These are phyloP conservation scores for Mrakia frigida DNA, from an alignment of 768 basidiomycete species.

Conservation along the genomic window DNA sequence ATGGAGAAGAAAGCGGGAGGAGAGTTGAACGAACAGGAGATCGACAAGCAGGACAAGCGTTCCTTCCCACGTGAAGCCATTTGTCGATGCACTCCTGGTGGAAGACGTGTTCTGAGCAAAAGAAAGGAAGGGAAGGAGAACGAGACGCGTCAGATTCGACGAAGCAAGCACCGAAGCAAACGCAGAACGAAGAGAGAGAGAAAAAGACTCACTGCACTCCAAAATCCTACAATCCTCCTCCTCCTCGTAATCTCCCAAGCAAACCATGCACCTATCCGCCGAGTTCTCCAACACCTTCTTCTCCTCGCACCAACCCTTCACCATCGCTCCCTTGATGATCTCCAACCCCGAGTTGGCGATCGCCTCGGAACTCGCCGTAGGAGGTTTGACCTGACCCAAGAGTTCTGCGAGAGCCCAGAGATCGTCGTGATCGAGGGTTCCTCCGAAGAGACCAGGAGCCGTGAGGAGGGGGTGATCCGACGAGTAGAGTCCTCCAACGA, in stretches of 20 bases:
- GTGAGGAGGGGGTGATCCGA: constrained; percentile 82
- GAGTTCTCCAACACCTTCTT: constrained; percentile 72
- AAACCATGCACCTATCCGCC: constrained; percentile 61
- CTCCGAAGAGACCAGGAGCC: constrained; percentile 44
- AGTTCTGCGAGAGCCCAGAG: constrained; percentile 69
- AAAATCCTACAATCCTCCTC: constrained; percentile 77
- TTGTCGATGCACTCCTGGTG: constrained; percentile 77
- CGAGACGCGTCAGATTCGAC: background rate
- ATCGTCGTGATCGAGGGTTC: constrained; percentile 50
- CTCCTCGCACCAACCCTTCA: constrained; percentile 56
- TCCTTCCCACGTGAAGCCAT: constrained; percentile 78
- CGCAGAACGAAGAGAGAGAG: background rate
- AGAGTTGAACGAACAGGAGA: constrained; percentile 38
- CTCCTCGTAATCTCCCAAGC: constrained; percentile 73
- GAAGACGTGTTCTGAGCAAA: constrained; percentile 62
- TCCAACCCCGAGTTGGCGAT: constrained; percentile 78
- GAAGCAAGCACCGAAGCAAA: background rate
- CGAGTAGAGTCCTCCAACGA: constrained; percentile 70
- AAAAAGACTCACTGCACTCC: constrained; percentile 51
- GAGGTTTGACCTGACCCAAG: constrained; percentile 73
- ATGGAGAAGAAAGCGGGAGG: background rate
- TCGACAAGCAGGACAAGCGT: constrained; percentile 92
- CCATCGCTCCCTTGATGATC: constrained; percentile 58
- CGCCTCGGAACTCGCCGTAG: constrained; percentile 74
- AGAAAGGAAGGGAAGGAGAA: background rate